Percentiles rank a stretch among this genome's conserved stretches.
phyloP scores from a whole-genome alignment of 192 early-diverging fungal species.

The Coemansia sp. region DNA sequence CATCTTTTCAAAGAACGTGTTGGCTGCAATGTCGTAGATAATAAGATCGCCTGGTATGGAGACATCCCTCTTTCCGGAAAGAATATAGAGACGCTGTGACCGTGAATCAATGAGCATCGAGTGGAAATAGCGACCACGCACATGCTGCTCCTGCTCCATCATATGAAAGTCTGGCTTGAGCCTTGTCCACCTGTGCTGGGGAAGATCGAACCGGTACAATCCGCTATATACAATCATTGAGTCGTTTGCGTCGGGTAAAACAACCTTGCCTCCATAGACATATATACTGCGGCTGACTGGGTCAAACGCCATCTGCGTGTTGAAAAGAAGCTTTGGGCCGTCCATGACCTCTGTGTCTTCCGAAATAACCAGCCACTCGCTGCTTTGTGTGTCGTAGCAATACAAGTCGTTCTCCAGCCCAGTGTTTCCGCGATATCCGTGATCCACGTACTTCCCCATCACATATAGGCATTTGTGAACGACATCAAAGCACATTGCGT shows the following conservation, averaged over 20 bases:
- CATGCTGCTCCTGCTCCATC: slow-evolving; percentile 55
- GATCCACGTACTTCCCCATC: slow-evolving; percentile 87
- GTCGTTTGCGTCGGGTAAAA: slow-evolving; percentile 63
- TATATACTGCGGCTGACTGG: slow-evolving; percentile 67
- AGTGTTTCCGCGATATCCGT: slow-evolving; percentile 62
- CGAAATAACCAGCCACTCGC: slow-evolving; percentile 72
- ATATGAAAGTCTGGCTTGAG: slow-evolving; percentile 67
- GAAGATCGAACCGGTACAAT: slow-evolving; percentile 78
- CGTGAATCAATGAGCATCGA: slow-evolving; percentile 81
- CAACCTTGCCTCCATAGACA: slow-evolving; percentile 86
- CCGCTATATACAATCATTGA: slow-evolving; percentile 74
- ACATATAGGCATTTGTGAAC: slow-evolving; percentile 71
- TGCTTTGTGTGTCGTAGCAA: slow-evolving; percentile 71
- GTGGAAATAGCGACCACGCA: slow-evolving; percentile 88
- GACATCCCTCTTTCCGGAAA: slow-evolving; percentile 86
- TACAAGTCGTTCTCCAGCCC: slow-evolving; percentile 85
- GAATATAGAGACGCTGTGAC: slow-evolving; percentile 76
- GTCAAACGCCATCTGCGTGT: slow-evolving; percentile 94
- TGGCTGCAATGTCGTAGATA: slow-evolving; percentile 77
- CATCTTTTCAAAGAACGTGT: slow-evolving; percentile 71
- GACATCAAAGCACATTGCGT: slow-evolving; percentile 89
- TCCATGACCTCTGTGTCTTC: slow-evolving; percentile 78
- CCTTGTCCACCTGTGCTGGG: slow-evolving; percentile 66
- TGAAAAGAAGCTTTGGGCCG: slow-evolving; percentile 87
- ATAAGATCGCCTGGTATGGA: slow-evolving; percentile 79